phyloP scores from a whole-genome alignment of 2,329 filamentous ascomycete species.

The Paecilomyces fulvus region DNA sequence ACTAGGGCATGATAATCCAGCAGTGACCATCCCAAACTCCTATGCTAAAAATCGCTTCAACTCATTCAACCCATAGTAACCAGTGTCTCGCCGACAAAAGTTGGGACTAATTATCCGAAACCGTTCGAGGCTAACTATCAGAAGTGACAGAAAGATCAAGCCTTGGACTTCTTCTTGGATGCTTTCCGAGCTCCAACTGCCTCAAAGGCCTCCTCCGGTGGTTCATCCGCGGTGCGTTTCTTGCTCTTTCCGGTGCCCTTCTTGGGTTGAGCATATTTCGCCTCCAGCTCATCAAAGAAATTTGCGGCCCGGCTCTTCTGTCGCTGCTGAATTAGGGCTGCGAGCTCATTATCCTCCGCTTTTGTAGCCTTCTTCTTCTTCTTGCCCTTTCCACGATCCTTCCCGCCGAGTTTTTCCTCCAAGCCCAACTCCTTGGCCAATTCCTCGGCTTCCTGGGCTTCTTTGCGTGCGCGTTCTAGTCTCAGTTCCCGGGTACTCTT shows the following conservation, averaged over 20 bases:
- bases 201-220: constrained; percentile 55
- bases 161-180: constrained; percentile 24
- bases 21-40: not conserved
- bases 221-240: constrained; percentile 44
- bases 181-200: constrained; percentile 31
- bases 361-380: constrained; percentile 41
- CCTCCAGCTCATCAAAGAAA: constrained; percentile 67
- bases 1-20: not conserved
- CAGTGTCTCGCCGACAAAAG: not conserved
- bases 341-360: constrained; percentile 42
- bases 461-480: constrained; percentile 53
- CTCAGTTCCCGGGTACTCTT: constrained; percentile 54
- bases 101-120: not conserved
- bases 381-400: constrained; percentile 18
- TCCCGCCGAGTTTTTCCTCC: constrained; percentile 48
- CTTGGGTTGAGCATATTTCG: constrained; percentile 57
- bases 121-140: not conserved
- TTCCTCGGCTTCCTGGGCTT: constrained; percentile 65
- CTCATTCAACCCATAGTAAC: not conserved
- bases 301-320: constrained; percentile 54
- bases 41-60: not conserved
- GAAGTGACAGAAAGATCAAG: not conserved
- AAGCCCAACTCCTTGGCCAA: constrained; percentile 67
- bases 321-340: constrained; percentile 65
- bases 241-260: constrained; percentile 22